A percentile compares a stretch with the other conserved stretches of the same genome.
These are phyloP conservation scores for Hyaloscypha hepaticicola DNA, from an alignment of 495 filamentous ascomycete genomes.

Conservation along the genomic window DNA sequence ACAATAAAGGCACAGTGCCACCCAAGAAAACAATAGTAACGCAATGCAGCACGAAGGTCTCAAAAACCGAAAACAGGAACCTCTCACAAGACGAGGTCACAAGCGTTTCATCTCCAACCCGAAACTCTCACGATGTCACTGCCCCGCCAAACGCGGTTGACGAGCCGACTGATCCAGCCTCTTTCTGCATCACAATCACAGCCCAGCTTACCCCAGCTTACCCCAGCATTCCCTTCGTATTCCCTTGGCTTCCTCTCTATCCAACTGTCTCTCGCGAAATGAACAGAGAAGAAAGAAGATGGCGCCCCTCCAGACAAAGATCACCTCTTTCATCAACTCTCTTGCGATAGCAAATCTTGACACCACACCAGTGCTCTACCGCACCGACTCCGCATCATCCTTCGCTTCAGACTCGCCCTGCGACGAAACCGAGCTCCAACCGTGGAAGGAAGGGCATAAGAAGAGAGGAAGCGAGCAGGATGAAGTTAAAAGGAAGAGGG, in stretches of 20 bases:
- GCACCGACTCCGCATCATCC: not conserved
- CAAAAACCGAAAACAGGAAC: not conserved
- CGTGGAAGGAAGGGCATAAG: constrained; percentile 12
- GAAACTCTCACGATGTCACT: not conserved
- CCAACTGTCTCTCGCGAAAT: not conserved
- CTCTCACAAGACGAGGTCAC: not conserved
- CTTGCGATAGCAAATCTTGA: not conserved
- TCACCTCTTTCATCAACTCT: not conserved
- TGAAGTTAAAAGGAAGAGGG: constrained; percentile 16
- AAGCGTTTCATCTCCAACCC: not conserved
- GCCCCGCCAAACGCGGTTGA: not conserved
- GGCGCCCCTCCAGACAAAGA: not conserved
- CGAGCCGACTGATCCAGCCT: not conserved
- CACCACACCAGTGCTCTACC: not conserved
- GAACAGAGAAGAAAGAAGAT: not conserved
- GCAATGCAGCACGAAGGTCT: not conserved
- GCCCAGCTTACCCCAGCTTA: not conserved
- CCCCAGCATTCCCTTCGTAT: no score
- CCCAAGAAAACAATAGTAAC: not conserved
- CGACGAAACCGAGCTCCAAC: constrained; percentile 20
- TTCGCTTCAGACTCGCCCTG: not conserved
- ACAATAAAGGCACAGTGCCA: no score
- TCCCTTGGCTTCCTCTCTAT: not conserved
- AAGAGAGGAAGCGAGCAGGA: constrained; percentile 12
- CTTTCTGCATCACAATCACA: not conserved